Conservation (phyloP, 257 asterid species). For the Penstemon eatonii region DNA sequence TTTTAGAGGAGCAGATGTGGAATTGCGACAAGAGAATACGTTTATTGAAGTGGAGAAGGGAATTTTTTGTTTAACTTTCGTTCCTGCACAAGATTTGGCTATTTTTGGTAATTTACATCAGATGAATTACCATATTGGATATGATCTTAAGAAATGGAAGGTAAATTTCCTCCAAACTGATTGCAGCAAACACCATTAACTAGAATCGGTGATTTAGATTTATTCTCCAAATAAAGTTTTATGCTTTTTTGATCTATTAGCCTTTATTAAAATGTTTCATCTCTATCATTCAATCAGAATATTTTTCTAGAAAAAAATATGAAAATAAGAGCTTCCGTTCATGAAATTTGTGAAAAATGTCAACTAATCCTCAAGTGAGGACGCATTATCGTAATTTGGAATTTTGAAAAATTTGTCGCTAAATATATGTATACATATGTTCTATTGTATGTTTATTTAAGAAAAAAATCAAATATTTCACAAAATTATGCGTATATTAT, state of each 20-base stretch:
- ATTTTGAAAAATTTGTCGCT: too few species aligned
- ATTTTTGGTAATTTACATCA: constrained; percentile 56
- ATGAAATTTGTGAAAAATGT: constrained; percentile 1
- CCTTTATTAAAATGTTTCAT: too few species aligned
- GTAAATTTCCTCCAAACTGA: constrained; percentile 42
- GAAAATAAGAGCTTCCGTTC: neutral
- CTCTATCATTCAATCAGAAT: too few species aligned
- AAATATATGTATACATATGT: too few species aligned
- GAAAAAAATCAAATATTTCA: too few species aligned
- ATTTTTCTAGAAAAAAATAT: neutral
- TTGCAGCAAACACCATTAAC: constrained; percentile 35
- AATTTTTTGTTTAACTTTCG: constrained; percentile 38
- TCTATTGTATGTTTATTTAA: too few species aligned
- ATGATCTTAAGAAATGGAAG: constrained; percentile 42
- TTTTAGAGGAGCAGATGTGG: constrained; percentile 51
- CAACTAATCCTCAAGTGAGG: neutral
- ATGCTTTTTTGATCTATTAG: neutral
- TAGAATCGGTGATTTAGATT: neutral
- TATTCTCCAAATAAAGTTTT: neutral
- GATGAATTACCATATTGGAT: constrained; percentile 43
- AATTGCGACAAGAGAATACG: constrained; percentile 26
- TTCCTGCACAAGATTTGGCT: constrained; percentile 31
- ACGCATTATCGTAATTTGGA: too few species aligned
- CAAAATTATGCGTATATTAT: too few species aligned
- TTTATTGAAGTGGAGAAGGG: constrained; percentile 45